Evolutionary conservation across 2,329 filamentous ascomycete genomes (phyloP), one percentile per base, ranked within the genome.

Genomic region (Penicillium sp.): DNA sequence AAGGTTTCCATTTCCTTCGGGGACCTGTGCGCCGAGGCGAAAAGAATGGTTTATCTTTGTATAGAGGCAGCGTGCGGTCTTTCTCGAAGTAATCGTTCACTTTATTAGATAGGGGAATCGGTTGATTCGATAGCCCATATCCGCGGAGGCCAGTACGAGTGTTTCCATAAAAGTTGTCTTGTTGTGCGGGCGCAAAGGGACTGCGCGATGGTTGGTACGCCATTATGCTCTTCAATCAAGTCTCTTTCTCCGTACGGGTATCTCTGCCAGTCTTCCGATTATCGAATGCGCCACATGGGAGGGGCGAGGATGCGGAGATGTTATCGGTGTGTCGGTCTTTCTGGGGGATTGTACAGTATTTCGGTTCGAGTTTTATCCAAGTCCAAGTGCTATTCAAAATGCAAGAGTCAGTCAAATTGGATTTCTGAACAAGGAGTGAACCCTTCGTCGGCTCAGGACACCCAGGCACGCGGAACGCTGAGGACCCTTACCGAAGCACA

Each of bases 41-140:
- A 53, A 74, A 77, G 70, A 90, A 94, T n/a, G 94, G 94, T 73
- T 99, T 99, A 76, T 99, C 94, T 76, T 99, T 99, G 79, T 99
- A 99, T 89, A 97, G 92, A 42, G 94, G 94, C 59, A 99, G 78
- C 54, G 84, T 79, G 75, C 82, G 79, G 44, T 80, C 77, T 46
- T 74, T 74, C 35, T 86, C 83, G 58, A 92, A 86, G 56, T 91
- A 81, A 55, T 79, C 80, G 47, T 82, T 82, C 34, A 90, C 78
- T 58, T 82, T 84, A 63, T 83, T 82, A 45, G 87, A 79, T 36
- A 90, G 78, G 44, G 76, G 79, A 55, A 76, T 74, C 43, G 71
- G 61, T 61, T 56, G 70, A 64, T 53, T 64, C 19, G 61, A 66
- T 48, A 67, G 67, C 41, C 71, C 71, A 56, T 74, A 73, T 52